Base-by-base conservation (phyloP, 495 filamentous ascomycete species). In the Penicillium riverlandense region DNA sequence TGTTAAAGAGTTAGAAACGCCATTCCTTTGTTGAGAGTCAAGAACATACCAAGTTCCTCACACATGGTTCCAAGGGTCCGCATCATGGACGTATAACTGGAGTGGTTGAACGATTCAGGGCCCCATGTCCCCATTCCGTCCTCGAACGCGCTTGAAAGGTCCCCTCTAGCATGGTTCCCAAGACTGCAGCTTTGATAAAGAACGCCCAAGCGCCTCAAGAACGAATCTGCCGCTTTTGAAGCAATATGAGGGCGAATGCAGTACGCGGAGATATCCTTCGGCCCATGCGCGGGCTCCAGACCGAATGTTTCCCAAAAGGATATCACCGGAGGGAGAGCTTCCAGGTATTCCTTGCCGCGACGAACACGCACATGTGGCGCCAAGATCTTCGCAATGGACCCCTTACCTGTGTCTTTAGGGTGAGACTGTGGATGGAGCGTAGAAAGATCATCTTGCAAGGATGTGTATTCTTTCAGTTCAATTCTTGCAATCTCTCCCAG, bases 231-330 rank as follows among this genome's bases (percentile, higher is more conserved):
- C 41, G 77, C 79, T 14, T 80, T 74, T 42, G 61, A 56, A 14
- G 80, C 74, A 28, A 70, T 63, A 31, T 70, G 60, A 7, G 90
- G 88, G 55, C 85, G 84, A n/a, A 96, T 72, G 52, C 88, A 94
- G 52, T 89, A 80, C 10, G 82, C 79, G 8, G 78, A 76, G 28
- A 96, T 71, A 54, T 95, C 79, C 63, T 96, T 99, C 2, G 70
- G 49, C 1, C 88, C 89, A 58, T 80, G 78, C 29, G 80, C 76
- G 13, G 94, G 92, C 13, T 79, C 82, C 16, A 99, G 75, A 6
- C 87, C 85, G 47, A 97, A 74, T 15, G 83, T 85, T 50, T 97
- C 90, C 94, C 94, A 97, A 54, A 97, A 99, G 0, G 75, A 58
- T 8, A 96, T 58, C 1, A 87, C 84, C 6, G 90, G 73, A 8